These are phyloP conservation scores for Sonneratia caseolaris DNA, from an alignment of 345 rosid species.

Conservation along the genomic window DNA sequence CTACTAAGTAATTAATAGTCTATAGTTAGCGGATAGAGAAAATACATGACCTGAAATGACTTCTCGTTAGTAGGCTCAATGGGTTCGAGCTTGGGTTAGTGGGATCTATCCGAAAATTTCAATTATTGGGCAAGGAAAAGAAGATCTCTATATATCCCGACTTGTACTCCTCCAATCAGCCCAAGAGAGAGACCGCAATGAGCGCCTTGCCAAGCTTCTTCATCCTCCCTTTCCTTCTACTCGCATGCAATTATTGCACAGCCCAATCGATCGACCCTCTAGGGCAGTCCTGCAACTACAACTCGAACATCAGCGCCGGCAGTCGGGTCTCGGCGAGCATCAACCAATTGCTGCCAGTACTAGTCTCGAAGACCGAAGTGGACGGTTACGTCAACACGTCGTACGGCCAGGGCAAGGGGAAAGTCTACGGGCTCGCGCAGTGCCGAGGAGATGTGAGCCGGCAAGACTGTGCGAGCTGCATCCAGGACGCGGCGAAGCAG, in stretches of 20 bases:
- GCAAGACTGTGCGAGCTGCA: constrained; percentile 43
- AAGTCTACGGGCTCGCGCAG: constrained; percentile 63
- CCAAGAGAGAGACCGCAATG: neutral
- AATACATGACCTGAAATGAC: too few relatives aligned
- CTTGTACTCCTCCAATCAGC: neutral
- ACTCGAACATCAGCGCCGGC: constrained; percentile 17
- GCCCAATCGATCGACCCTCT: constrained; percentile 34
- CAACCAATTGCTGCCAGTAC: constrained; percentile 22
- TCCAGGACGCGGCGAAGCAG: constrained; percentile 49
- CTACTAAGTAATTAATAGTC: too few relatives aligned
- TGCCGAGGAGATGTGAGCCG: constrained; percentile 65
- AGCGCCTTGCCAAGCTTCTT: constrained; percentile 2
- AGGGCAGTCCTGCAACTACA: constrained; percentile 39
- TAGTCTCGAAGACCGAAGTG: constrained; percentile 32
- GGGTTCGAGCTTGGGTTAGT: too few relatives aligned
- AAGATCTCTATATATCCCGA: neutral
- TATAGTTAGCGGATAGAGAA: too few relatives aligned
- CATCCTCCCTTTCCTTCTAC: constrained; percentile 16
- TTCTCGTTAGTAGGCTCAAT: too few relatives aligned
- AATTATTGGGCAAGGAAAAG: too few relatives aligned
- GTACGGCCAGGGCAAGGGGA: constrained; percentile 26
- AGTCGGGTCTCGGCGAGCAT: constrained; percentile 35
- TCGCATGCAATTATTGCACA: constrained; percentile 9
- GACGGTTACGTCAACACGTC: constrained; percentile 36
- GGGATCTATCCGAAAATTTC: too few relatives aligned